Percentiles rank a stretch among this genome's conserved stretches.
Evolutionary conservation across 75 land plant species (phyloP).

Genomic region (Cupressus sempervirens): DNA sequence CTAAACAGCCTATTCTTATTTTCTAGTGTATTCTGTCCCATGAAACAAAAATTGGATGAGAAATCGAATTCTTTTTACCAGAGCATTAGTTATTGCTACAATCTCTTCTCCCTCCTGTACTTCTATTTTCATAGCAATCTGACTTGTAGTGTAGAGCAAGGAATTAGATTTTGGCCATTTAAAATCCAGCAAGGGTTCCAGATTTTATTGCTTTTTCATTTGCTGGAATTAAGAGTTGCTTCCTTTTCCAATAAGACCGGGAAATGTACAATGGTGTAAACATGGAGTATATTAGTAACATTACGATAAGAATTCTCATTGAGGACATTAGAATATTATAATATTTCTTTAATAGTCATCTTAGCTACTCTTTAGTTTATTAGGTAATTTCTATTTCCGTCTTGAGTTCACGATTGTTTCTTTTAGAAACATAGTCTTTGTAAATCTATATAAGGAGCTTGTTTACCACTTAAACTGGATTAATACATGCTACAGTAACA

Average conservation of each 20-base stretch:
- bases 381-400: too few relatives aligned
- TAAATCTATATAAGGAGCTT: too few relatives aligned
- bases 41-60: neutral
- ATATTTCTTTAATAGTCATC: too few relatives aligned
- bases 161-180: neutral
- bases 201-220: neutral
- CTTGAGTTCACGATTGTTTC: too few relatives aligned
- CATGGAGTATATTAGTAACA: neutral
- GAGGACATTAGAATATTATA: too few relatives aligned
- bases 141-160: neutral
- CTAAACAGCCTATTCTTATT: neutral
- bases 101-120: neutral
- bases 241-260: neutral
- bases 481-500: too few relatives aligned
- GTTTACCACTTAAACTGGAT: too few relatives aligned
- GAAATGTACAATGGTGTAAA: neutral
- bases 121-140: neutral
- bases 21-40: neutral
- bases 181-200: neutral
- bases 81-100: neutral
- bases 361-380: too few relatives aligned
- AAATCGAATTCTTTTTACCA: neutral
- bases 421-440: too few relatives aligned
- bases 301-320: too few relatives aligned
- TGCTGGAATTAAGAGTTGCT: neutral